Base-by-base conservation (phyloP, 768 basidiomycete species). In the Collybia sordida region DNA sequence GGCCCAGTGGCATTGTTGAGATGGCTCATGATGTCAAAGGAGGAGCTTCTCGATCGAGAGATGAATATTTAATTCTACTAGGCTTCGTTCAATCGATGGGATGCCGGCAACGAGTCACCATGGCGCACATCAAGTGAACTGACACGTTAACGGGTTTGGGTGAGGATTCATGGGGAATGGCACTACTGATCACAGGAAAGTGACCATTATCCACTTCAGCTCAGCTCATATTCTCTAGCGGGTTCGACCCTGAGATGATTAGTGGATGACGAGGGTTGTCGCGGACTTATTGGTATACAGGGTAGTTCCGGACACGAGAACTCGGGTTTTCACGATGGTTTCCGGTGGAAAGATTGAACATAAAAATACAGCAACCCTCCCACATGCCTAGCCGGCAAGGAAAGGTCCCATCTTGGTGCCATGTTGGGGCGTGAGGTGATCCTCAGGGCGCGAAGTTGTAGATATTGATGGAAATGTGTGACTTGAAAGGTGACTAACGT, bases 391-490 rank as follows among this genome's bases (percentile, higher is more conserved):
- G 50, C 43, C 46, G 61, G 54, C 48, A 51, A 53, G 59, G 36
- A 45, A 52, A 55, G 52, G 53, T 53, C 50, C 56, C 53, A 62
- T 56, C 55, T 53, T 50, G 47, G 56, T 47, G 45, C 58, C 57
- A 57, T 67, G 72, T 31, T 31, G 31, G 31, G 31, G 6, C 12
- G 42, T 19, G 19, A 28, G 42, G 28, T 22, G 44, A 72, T 72
- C 70, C 69, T 72, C 72, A 71, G 68, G 71, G 70, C 67, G 53
- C 53, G 58, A 64, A 31, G n/a, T 14, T 65, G 63, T 64, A 60
- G 49, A 58, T 63, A 62, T 65, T 62, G 50, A 37, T 55, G 59
- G 58, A 53, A 52, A 45, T 64, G 65, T 66, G 64, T 62, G 63
- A 55, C 47, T 54, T n/a, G n/a, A n/a, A n/a, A n/a, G 38, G 47